Percentiles rank a stretch among this genome's conserved stretches.
These are phyloP conservation scores for Leishmania aethiopica DNA, from an alignment of 208 protist species.

Conservation along the genomic window DNA sequence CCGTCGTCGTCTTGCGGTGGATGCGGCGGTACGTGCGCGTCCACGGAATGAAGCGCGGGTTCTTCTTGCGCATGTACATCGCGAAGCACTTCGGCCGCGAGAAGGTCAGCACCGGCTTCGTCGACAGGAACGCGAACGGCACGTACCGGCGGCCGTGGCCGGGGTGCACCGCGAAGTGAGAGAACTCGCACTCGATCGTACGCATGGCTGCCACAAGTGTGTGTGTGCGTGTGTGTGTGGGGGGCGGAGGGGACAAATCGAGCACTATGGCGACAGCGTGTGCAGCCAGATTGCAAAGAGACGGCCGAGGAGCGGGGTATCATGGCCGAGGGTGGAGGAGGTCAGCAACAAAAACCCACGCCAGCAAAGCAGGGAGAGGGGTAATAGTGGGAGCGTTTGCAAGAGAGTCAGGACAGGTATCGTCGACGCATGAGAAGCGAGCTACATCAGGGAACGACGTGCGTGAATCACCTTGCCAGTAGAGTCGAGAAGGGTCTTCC, in stretches of 20 bases:
- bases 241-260: not conserved
- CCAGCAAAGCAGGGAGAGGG: not conserved
- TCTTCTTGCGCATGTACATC: conserved; percentile 95
- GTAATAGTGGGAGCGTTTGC: conserved; percentile 84
- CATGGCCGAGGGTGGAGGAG: not conserved
- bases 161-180: conserved; percentile 93
- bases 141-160: conserved; percentile 94
- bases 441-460: no score
- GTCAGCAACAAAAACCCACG: not conserved
- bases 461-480: not conserved
- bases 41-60: conserved; percentile 93
- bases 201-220: conserved; percentile 24
- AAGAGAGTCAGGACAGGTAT: conserved; percentile 92
- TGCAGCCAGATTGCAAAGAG: not conserved
- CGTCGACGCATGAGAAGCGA: conserved; percentile 47
- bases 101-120: conserved; percentile 95
- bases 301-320: not conserved
- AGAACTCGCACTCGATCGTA: conserved; percentile 92
- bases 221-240: conserved; percentile 26
- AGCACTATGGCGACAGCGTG: not conserved
- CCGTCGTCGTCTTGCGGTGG: conserved; percentile 91
- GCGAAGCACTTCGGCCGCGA: conserved; percentile 88
- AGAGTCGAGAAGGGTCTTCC: not conserved
- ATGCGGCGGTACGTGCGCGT: conserved; percentile 94
- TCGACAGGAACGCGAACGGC: conserved; percentile 93